Evolutionary conservation across 345 rosid genomes (phyloP).

Genomic region (Hibiscus tridactylites): DNA sequence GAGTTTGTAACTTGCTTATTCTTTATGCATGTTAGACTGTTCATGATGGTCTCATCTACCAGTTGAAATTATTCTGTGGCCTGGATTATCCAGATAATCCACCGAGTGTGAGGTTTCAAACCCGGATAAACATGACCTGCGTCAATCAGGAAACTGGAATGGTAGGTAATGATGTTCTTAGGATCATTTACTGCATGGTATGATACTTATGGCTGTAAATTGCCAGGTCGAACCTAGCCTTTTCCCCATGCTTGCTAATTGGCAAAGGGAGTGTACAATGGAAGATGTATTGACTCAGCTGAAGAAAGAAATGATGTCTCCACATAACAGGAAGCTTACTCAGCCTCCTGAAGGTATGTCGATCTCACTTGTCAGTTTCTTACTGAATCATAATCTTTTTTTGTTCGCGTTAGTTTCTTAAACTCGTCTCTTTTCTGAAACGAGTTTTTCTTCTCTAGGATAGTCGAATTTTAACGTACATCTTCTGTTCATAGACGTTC

Average conservation of each 20-base stretch:
- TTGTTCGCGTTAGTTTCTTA: not conserved
- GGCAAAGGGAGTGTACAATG: conserved; percentile 68
- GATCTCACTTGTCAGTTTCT: not conserved
- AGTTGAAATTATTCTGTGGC: conserved; percentile 69
- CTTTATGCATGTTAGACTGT: conserved; percentile 44
- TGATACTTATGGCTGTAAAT: conserved; percentile 10
- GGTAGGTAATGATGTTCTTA: conserved; percentile 27
- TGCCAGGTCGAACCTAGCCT: conserved; percentile 66
- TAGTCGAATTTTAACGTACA: not conserved
- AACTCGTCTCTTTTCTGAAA: not conserved
- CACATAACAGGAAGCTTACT: conserved; percentile 65
- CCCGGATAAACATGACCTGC: conserved; percentile 66
- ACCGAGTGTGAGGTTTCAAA: conserved; percentile 63
- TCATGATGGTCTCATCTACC: conserved; percentile 77
- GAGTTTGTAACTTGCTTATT: conserved; percentile 3
- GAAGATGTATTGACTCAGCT: conserved; percentile 60
- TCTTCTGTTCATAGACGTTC: not conserved
- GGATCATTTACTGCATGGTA: not conserved
- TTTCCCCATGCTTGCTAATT: conserved; percentile 62
- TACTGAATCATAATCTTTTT: not conserved
- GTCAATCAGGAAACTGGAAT: conserved; percentile 62
- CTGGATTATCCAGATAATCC: conserved; percentile 64
- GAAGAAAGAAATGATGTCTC: conserved; percentile 76
- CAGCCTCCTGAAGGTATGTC: conserved; percentile 73
- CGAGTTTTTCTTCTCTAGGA: not conserved